These are phyloP conservation scores for Whalleya microplaca DNA, from an alignment of 2,329 filamentous ascomycete species.

Conservation along the genomic window DNA sequence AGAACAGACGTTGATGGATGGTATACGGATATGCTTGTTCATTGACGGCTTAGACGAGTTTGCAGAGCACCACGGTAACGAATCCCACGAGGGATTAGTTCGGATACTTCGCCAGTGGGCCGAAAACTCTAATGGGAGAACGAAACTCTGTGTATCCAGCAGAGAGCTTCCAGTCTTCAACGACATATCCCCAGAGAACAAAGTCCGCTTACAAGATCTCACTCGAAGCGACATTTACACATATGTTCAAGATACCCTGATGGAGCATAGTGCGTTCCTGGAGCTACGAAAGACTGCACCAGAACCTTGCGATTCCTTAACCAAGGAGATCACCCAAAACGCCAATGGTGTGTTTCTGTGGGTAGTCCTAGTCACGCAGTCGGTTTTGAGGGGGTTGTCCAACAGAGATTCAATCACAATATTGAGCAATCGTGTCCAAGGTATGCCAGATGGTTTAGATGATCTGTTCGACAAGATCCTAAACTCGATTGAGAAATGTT, in stretches of 20 bases:
- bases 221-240: constrained; percentile 17
- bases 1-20: not conserved
- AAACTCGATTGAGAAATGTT: not conserved
- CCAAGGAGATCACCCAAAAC: constrained; percentile 2
- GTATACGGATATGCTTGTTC: constrained; percentile 20
- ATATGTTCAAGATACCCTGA: constrained; percentile 1
- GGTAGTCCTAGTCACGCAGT: constrained; percentile 23
- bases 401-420: constrained; percentile 6
- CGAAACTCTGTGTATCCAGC: constrained; percentile 27
- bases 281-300: not conserved
- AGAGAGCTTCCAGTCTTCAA: constrained; percentile 25
- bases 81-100: constrained; percentile 12
- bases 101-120: constrained; percentile 18
- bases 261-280: not conserved
- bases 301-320: not conserved
- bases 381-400: constrained; percentile 16
- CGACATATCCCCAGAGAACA: constrained; percentile 10
- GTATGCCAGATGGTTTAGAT: not conserved
- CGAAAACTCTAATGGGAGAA: not conserved
- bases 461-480: not conserved
- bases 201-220: constrained; percentile 21
- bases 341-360: constrained; percentile 30
- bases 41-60: constrained; percentile 29
- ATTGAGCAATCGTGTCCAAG: not conserved
- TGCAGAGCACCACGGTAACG: constrained; percentile 5